Evolutionary conservation across 75 land plant genomes (phyloP), one percentile per base, ranked within the genome.

Genomic region (Cunninghamia lanceolata): DNA sequence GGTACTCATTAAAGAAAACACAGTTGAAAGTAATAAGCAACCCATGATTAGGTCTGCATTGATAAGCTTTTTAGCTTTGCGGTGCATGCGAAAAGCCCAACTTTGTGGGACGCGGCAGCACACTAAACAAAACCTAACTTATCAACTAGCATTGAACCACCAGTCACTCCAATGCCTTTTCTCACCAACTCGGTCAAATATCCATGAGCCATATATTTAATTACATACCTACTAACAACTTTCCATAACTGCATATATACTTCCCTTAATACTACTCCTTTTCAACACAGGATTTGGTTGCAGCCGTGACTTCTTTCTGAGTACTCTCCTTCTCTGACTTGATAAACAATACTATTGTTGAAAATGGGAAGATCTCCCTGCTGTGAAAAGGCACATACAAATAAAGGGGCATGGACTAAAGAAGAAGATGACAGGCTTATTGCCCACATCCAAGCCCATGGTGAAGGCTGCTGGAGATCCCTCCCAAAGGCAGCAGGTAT

Each of bases 361-460:
- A 5, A 79, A 1, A 88, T 88, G 89, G 89, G 89, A 10, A 88
- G 89, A 82, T 88, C 89, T 17, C 89, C 89, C 3, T 88, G 89
- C 42, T 88, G 89, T 42, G 89, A 88, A 70, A 88, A 88, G 68
- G 89, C 89, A 10, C 89, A 88, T 75, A 88, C 89, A 5, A 88
- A 84, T 71, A 88, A 88, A 52, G 89, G 89, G 21, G 82, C 89
- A 76, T 88, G 89, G 89, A 88, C 83, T 43, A 88, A 88, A 54
- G 89, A 88, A 43, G 89, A 88, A 46, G 89, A 88, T 30, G 80
- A 85, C 6, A 81, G 76, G 43, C 84, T 88, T 9, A 82, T 85
- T 38, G 52, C 89, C 32, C 47, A 88, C 84, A 88, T 88, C 84
- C 53, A 50, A 70, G 89, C 89, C 42, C 86, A 88, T 38, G 89